A percentile compares a stretch with the other conserved stretches of the same genome.
Evolutionary conservation across 768 basidiomycete genomes (phyloP).

Genomic region (Leccinum fibrillosum): DNA sequence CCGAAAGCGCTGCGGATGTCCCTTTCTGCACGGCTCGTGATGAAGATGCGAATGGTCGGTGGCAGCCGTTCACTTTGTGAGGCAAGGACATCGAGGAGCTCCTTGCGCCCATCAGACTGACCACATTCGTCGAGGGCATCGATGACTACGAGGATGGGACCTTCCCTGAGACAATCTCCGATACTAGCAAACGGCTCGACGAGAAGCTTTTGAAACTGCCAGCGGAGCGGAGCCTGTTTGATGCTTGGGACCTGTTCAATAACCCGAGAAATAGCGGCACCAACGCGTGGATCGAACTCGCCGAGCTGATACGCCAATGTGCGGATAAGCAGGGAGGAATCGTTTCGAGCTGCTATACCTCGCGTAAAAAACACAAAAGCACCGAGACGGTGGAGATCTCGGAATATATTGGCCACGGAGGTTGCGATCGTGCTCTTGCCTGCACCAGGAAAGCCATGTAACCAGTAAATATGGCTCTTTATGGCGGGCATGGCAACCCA

Average conservation of each 20-base stretch:
- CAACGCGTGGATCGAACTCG: slow-evolving; percentile 30
- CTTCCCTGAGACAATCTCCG: slow-evolving; percentile 17
- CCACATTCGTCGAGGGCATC: slow-evolving; percentile 36
- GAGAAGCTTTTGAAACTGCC: slow-evolving; percentile 34
- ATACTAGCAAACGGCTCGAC: slow-evolving; percentile 28
- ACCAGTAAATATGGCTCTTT: slow-evolving; percentile 29
- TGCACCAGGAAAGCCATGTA: slow-evolving; percentile 34
- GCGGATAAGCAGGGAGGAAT: slow-evolving; percentile 30
- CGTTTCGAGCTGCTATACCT: slow-evolving; percentile 25
- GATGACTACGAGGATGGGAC: slow-evolving; percentile 32
- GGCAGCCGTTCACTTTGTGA: slow-evolving; percentile 19
- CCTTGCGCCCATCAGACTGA: slow-evolving; percentile 20
- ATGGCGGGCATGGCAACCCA: slow-evolving; percentile 23
- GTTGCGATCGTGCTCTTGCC: slow-evolving; percentile 38
- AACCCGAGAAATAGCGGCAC: slow-evolving; percentile 22
- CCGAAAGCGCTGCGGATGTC: slow-evolving; percentile 23
- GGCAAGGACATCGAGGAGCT: slow-evolving; percentile 28
- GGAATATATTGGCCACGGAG: slow-evolving; percentile 33
- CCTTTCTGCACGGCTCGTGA: slow-evolving; percentile 33
- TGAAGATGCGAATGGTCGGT: slow-evolving; percentile 28
- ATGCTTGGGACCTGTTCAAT: slow-evolving; percentile 29
- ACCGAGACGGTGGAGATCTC: slow-evolving; percentile 33
- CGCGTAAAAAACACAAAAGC: slow-evolving; percentile 36
- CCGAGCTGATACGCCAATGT: slow-evolving; percentile 36
- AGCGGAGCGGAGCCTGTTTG: slow-evolving; percentile 24